Base-by-base conservation (phyloP, 1,284 basidiomycete genomes). In the Melampsora americana region DNA sequence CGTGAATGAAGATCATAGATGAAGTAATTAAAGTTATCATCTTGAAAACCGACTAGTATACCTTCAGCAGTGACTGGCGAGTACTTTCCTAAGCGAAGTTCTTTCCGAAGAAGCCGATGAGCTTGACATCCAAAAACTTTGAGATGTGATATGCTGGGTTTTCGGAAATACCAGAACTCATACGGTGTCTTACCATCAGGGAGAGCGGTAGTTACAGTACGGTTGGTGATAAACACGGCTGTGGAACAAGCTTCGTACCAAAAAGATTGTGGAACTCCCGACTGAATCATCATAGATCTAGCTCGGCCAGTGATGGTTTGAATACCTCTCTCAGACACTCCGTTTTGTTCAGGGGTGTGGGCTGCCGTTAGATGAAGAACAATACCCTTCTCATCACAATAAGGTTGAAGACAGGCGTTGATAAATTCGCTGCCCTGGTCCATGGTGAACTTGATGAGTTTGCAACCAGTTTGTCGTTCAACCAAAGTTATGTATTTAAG, bases 321-420 rank as follows among this genome's bases (percentile, higher is more conserved):
- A 16, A 42, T 67, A n/a, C 12, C 20, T 23, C 44, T 12, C 30
- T 69, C 48, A 30, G 48, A 26, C 2, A 69, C 28, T 11, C 46
- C 48, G 20, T 69, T 69, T 30, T 69, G 46, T 18, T 69, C 46
- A 6, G 67, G 67, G 7, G 67, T 69, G 23, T 69, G 35, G 6
- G 30, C 11, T 11, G 46, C 67, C 2, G 50, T 53, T 32, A 30
- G 11, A 12, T 48, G n/a, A 2, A 28, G 26, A n/a, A n/a, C 11
- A 28, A 69, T 69, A 30, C 46, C 46, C 30, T 2, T 44, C 18
- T 46, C 35, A 9, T 20, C n/a, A 26, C 42, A 62, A 32, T 23
- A 70, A 5, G 3, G 23, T 9, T 56, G 39, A 4, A 67, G 5
- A 30, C 5, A n/a, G 3, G 66, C 5, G n/a, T 67, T 67, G 2